Conservation (phyloP, 208 protist species). For the Trypanosoma lewisi region DNA sequence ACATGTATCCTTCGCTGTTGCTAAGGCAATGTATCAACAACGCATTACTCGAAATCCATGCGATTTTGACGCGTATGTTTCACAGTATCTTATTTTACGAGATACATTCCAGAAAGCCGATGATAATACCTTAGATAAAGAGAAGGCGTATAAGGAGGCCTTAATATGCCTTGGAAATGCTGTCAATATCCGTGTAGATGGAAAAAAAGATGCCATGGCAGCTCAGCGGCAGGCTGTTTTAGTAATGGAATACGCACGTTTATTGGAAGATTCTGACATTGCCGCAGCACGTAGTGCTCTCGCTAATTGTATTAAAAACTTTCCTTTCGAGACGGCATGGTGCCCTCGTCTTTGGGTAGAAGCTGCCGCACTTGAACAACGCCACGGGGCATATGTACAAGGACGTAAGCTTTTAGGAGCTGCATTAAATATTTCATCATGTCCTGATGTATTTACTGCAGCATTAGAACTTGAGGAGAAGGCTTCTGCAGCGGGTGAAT, state of each 20-base stretch:
- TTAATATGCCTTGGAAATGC: slow-evolving; percentile 12
- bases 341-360: slow-evolving; percentile 80
- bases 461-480: slow-evolving; percentile 55
- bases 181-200: slow-evolving; percentile 17
- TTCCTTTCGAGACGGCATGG: slow-evolving; percentile 61
- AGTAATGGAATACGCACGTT: slow-evolving; percentile 66
- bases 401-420: slow-evolving; percentile 64
- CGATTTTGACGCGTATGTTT: slow-evolving; percentile 73
- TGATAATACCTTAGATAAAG: slow-evolving; percentile 12
- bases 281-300: slow-evolving; percentile 49
- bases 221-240: slow-evolving; percentile 74
- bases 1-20: slow-evolving; percentile 27
- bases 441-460: slow-evolving; percentile 30
- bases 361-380: slow-evolving; percentile 71
- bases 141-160: slow-evolving; percentile 9
- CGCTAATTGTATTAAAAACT: slow-evolving; percentile 55
- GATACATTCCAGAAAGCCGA: slow-evolving; percentile 19
- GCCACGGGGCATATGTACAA: slow-evolving; percentile 43
- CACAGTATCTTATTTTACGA: slow-evolving; percentile 66
- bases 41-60: slow-evolving; percentile 44
- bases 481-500: slow-evolving; percentile 15
- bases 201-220: slow-evolving; percentile 27
- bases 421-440: slow-evolving; percentile 49
- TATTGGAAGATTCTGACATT: slow-evolving; percentile 26
- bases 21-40: slow-evolving; percentile 57